These are phyloP conservation scores for Claviceps paspali DNA, from an alignment of 2,329 filamentous ascomycete genomes.

Conservation along the genomic window DNA sequence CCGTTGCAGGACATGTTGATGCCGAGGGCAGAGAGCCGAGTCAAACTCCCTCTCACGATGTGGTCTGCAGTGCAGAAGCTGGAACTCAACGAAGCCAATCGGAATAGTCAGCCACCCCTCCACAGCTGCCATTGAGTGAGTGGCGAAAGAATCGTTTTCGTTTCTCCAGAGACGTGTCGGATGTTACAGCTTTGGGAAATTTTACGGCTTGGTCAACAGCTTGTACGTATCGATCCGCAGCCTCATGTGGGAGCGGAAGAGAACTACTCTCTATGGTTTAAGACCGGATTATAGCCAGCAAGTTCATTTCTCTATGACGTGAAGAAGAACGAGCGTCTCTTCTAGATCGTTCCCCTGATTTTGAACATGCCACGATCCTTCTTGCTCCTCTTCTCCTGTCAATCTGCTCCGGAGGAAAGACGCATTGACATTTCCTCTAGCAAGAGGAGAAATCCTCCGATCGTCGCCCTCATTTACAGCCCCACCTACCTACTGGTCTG, in stretches of 20 bases:
- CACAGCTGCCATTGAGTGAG: not conserved
- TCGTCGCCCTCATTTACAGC: no score
- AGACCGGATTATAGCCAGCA: not conserved
- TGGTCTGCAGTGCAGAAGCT: slow-evolving; percentile 30
- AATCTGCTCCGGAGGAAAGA: no score
- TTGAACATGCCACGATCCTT: not conserved
- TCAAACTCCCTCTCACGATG: slow-evolving; percentile 65
- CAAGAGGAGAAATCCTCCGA: no score
- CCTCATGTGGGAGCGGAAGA: not conserved
- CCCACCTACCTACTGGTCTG: no score
- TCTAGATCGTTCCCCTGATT: not conserved
- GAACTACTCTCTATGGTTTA: not conserved
- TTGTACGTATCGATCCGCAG: not conserved
- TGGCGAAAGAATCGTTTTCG: not conserved
- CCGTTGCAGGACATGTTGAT: slow-evolving; percentile 76
- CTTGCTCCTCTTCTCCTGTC: not conserved
- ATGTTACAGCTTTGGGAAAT: not conserved
- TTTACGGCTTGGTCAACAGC: not conserved
- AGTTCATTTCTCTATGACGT: not conserved
- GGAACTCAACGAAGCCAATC: slow-evolving; percentile 17
- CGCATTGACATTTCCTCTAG: no score
- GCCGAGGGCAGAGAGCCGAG: slow-evolving; percentile 49
- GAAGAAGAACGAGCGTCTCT: not conserved
- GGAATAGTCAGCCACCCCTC: not conserved
- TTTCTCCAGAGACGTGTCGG: not conserved